phyloP scores from a whole-genome alignment of 148 eudicot species.

The Suaeda aralocaspica region DNA sequence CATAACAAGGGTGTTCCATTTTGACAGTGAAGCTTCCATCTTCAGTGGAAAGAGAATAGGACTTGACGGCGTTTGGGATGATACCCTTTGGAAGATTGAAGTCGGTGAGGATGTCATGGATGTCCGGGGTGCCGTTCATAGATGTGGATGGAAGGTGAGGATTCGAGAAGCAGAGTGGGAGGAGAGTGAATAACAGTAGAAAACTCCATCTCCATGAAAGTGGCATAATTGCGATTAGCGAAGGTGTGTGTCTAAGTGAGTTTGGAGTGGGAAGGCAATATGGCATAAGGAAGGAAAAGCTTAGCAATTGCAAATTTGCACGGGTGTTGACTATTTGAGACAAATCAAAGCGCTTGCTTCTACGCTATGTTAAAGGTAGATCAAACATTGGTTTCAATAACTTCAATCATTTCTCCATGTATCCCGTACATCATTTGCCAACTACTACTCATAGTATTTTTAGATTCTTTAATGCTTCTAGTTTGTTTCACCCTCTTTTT shows the following conservation, averaged over 20 bases:
- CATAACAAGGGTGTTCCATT: constrained; percentile 55
- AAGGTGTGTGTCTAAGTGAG: too few relatives aligned
- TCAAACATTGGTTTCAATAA: not conserved
- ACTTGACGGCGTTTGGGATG: constrained; percentile 50
- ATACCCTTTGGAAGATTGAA: constrained; percentile 73
- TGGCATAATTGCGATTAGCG: constrained; percentile 12
- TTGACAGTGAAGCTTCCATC: constrained; percentile 47
- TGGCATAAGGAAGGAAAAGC: too few relatives aligned
- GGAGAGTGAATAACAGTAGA: constrained; percentile 17
- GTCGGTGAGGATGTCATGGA: constrained; percentile 67
- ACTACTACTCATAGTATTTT: not conserved
- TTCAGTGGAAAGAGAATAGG: constrained; percentile 54
- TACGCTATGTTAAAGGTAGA: constrained; percentile 2
- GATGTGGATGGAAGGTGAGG: constrained; percentile 8
- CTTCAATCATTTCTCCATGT: not conserved
- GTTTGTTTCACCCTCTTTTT: too few relatives aligned
- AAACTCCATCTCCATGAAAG: not conserved
- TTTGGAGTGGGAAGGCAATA: too few relatives aligned
- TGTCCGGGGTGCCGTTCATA: constrained; percentile 27
- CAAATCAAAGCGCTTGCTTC: not conserved
- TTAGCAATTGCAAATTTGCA: not conserved
- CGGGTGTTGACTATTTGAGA: not conserved
- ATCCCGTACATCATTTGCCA: not conserved
- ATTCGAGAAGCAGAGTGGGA: constrained; percentile 14
- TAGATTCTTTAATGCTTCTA: too few relatives aligned